Percentiles rank a stretch among this genome's conserved stretches.
phyloP scores from a whole-genome alignment of 768 basidiomycete genomes.

The Collybia sp. region DNA sequence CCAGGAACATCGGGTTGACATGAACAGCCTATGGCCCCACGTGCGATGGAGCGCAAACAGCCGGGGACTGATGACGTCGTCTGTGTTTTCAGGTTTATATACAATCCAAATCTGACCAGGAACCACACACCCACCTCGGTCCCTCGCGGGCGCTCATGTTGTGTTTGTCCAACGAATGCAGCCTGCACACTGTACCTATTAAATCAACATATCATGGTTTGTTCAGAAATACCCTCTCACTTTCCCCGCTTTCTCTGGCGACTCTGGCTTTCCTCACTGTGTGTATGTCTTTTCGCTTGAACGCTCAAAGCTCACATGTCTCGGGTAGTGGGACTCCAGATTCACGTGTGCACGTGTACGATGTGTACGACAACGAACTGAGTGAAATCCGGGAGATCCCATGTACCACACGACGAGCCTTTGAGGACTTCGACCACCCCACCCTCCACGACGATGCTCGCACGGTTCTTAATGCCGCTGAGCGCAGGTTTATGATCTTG shows the following conservation, averaged over 20 bases:
- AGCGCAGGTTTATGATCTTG: constrained; percentile 35
- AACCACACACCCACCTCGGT: too few species aligned
- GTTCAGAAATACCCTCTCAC: constrained; percentile 26
- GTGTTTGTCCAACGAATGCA: too few species aligned
- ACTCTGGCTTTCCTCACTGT: constrained; percentile 44
- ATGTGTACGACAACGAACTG: constrained; percentile 47
- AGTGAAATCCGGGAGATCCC: constrained; percentile 37
- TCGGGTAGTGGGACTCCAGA: constrained; percentile 20
- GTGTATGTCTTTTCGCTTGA: constrained; percentile 15
- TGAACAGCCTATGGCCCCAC: too few species aligned
- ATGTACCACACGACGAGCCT: constrained; percentile 25
- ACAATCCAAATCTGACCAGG: too few species aligned
- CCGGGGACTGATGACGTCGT: too few species aligned
- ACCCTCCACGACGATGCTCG: constrained; percentile 29
- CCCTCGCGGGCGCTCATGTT: too few species aligned
- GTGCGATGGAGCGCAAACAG: too few species aligned
- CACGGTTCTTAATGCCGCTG: constrained; percentile 33
- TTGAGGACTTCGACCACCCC: constrained; percentile 35
- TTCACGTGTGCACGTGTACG: constrained; percentile 45
- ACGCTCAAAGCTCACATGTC: neutral
- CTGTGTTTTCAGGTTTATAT: too few species aligned
- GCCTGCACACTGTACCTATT: too few species aligned
- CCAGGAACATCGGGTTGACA: too few species aligned
- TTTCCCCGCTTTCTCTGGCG: constrained; percentile 43
- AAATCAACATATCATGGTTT: too few species aligned